Percentiles rank a stretch among this genome's conserved stretches.
These are phyloP conservation scores for Kazachstania martiniae DNA, from an alignment of 805 yeast genomes.

Conservation along the genomic window DNA sequence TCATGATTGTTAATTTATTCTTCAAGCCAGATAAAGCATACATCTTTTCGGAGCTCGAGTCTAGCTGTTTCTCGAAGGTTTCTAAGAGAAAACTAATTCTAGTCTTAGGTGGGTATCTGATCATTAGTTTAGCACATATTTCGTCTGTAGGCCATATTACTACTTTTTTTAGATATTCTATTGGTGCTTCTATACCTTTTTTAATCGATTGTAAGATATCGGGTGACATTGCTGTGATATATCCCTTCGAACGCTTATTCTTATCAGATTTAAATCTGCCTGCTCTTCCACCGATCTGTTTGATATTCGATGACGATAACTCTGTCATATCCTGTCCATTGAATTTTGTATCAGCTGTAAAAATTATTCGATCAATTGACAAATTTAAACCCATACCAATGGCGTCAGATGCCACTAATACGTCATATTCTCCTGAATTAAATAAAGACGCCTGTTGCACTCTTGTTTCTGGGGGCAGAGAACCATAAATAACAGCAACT, in stretches of 20 bases:
- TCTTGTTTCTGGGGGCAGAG: constrained; percentile 90
- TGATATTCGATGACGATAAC: constrained; percentile 56
- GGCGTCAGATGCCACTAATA: constrained; percentile 93
- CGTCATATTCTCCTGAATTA: constrained; percentile 67
- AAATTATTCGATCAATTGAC: constrained; percentile 70
- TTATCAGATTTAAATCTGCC: constrained; percentile 51
- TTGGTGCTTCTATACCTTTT: constrained; percentile 39
- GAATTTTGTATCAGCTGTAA: constrained; percentile 56
- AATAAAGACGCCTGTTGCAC: constrained; percentile 72
- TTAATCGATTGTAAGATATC: constrained; percentile 37
- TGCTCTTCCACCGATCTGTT: constrained; percentile 95
- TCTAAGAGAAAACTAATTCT: constrained; percentile 37
- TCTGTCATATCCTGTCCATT: constrained; percentile 44
- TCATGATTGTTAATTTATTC: constrained; percentile 31
- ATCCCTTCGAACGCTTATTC: constrained; percentile 30
- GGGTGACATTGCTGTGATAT: constrained; percentile 42
- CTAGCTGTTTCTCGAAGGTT: constrained; percentile 31
- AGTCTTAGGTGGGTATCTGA: constrained; percentile 45
- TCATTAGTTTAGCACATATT: constrained; percentile 55
- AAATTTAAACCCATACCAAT: constrained; percentile 95
- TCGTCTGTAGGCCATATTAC: constrained; percentile 72
- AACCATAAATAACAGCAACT: constrained; percentile 90
- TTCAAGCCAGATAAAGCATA: constrained; percentile 21
- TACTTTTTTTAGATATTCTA: constrained; percentile 46
- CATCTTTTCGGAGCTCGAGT: constrained; percentile 11